A percentile compares a stretch with the other conserved stretches of the same genome.
Evolutionary conservation across 257 asterid genomes (phyloP).

Genomic region (Echium plantagineum): DNA sequence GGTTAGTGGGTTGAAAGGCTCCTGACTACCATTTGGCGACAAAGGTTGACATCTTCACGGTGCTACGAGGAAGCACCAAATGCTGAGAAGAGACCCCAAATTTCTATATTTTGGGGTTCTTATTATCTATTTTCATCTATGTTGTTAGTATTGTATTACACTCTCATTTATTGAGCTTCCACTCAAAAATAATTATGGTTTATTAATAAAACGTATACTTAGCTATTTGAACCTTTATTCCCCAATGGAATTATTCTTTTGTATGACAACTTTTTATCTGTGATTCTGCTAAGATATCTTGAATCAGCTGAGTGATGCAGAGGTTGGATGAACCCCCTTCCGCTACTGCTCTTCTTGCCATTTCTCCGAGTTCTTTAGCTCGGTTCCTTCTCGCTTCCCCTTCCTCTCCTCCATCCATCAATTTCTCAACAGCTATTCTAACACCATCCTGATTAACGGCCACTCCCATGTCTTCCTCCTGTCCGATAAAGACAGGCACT

Average conservation of each 20-base stretch:
- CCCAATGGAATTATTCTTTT: background rate
- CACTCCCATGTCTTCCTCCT: conserved; percentile 26
- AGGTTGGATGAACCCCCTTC: conserved; percentile 22
- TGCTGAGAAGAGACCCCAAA: too few relatives aligned
- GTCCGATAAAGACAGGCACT: conserved; percentile 21
- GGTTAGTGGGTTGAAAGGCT: too few relatives aligned
- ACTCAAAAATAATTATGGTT: too few relatives aligned
- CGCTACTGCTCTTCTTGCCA: conserved; percentile 17
- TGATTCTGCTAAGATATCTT: conserved; percentile 12
- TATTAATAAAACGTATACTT: too few relatives aligned
- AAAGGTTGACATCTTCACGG: too few relatives aligned
- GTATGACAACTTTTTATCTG: background rate
- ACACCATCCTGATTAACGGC: conserved; percentile 18
- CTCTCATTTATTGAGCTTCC: too few relatives aligned
- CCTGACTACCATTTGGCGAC: too few relatives aligned
- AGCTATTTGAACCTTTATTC: too few relatives aligned
- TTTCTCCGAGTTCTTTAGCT: conserved; percentile 18
- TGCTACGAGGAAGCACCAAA: too few relatives aligned
- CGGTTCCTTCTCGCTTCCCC: conserved; percentile 14
- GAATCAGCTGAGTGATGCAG: conserved; percentile 13
- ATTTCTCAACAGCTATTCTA: conserved; percentile 5
- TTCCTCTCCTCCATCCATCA: conserved; percentile 29
- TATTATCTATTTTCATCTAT: too few relatives aligned
- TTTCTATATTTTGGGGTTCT: too few relatives aligned
- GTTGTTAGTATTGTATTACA: too few relatives aligned